Conservation (phyloP, 441 rosid species). For the Adansonia madagascariensis region DNA sequence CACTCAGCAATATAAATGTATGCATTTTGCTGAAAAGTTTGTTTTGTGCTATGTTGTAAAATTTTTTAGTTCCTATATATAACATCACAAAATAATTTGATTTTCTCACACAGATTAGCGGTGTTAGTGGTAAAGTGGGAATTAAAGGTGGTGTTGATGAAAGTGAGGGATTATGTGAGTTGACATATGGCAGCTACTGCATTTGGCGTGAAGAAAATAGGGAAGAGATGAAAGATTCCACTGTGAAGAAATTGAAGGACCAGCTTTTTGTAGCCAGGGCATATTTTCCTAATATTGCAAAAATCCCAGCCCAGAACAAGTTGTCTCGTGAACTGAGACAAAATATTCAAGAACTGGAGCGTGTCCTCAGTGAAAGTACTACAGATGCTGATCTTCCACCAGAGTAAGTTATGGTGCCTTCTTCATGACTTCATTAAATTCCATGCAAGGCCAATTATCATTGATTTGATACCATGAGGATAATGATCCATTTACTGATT, state of each 20-base stretch:
- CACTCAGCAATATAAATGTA: conserved; percentile 52
- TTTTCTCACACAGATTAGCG: conserved; percentile 49
- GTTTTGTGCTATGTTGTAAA: conserved; percentile 16
- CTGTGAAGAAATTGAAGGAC: conserved; percentile 14
- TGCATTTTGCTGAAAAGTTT: conserved; percentile 24
- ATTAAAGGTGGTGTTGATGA: conserved; percentile 45
- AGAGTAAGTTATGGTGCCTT: conserved; percentile 59
- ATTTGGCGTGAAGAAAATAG: conserved; percentile 19
- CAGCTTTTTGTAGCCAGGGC: conserved; percentile 79
- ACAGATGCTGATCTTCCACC: conserved; percentile 78
- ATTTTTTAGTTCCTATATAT: conserved; percentile 23
- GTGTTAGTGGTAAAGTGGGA: conserved; percentile 31
- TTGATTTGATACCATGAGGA: background rate
- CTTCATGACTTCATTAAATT: conserved; percentile 30
- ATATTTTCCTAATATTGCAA: conserved; percentile 85
- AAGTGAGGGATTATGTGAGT: conserved; percentile 63
- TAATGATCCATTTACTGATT: background rate
- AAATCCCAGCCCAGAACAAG: conserved; percentile 71
- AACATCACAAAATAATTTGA: conserved; percentile 30
- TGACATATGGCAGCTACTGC: conserved; percentile 39
- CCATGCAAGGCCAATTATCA: conserved; percentile 19
- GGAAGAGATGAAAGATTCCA: conserved; percentile 15
- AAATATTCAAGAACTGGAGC: conserved; percentile 93
- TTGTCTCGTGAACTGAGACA: conserved; percentile 77
- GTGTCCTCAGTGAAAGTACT: conserved; percentile 75